A percentile compares a stretch with the other conserved stretches of the same genome.
Conservation (phyloP, 768 basidiomycete species). For the Boletus insuetus region DNA sequence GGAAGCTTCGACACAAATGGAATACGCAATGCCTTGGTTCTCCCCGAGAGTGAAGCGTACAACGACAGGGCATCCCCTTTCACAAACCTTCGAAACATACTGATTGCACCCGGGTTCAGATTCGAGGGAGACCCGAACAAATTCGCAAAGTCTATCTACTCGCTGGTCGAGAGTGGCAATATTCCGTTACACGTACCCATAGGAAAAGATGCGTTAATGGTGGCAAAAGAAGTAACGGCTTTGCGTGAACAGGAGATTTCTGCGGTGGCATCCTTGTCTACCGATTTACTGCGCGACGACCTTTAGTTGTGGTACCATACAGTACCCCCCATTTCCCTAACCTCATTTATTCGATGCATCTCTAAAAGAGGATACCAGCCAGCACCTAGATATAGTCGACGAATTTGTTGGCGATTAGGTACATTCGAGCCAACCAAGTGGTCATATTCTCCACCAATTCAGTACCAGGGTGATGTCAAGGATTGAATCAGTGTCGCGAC, state of each 20-base stretch:
- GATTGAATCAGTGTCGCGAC: too few relatives aligned
- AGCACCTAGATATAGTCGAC: too few relatives aligned
- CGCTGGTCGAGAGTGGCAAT: slow-evolving; percentile 1
- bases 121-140: slow-evolving; percentile 14
- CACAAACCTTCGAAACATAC: background rate
- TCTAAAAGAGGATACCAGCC: too few relatives aligned
- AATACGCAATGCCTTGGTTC: background rate
- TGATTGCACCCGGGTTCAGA: background rate
- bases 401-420: too few relatives aligned
- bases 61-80: background rate
- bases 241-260: background rate
- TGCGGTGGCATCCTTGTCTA: slow-evolving; percentile 8
- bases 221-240: background rate
- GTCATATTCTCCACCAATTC: background rate
- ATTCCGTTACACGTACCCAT: slow-evolving; percentile 14
- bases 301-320: background rate
- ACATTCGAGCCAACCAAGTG: background rate
- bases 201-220: slow-evolving; percentile 11
- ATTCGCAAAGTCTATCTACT: slow-evolving; percentile 5
- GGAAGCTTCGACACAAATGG: slow-evolving; percentile 16
- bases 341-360: too few relatives aligned
- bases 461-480: too few relatives aligned
- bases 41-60: slow-evolving; percentile 12
- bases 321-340: too few relatives aligned
- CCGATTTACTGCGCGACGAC: slow-evolving; percentile 5